Base-by-base conservation (phyloP, 2,329 filamentous ascomycete species). In the Apiospora pterosperma region DNA sequence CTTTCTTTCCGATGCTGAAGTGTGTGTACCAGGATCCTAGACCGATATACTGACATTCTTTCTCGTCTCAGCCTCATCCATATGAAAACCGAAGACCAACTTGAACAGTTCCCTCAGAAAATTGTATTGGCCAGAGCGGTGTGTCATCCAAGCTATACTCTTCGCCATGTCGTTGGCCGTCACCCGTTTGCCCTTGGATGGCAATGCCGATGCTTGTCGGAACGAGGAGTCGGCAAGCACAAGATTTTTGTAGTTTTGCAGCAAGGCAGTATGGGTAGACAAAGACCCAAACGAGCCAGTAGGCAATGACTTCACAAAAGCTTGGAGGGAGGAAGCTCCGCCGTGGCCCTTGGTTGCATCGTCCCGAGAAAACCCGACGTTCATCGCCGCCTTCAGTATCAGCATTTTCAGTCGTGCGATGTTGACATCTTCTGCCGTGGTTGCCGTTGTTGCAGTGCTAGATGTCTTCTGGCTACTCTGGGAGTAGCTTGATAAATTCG, bases 81-180 rank as follows among this genome's bases (percentile, higher is more conserved):
- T 79, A 59, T 90, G 87, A 73, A 95, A 95, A 4, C 92, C 91
- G 76, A 96, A 97, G 3, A 97, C 93, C 44, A 95, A 83, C 62
- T 87, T 86, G 79, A 92, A 97, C 16, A 97, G 81, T 71, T 97
- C 93, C 61, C 88, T 84, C 67, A 97, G 80, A 83, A 95, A 97
- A 10, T 82, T 82, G 76, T 96, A 96, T 71, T 93, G 88, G 64
- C 87, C 84, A 34, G 84, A 84, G 41, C 87, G 88, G 64, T 87
- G 83, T 62, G 86, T 86, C 86, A 97, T 92, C 82, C 90, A 90
- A 62, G 85, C 82, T 7, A 97, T 90, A 61, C 92, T 92, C 76
- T 90, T 90, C 39, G 91, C 92, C 67, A 96, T 87, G 70, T 97
- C 93, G n/a, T 83, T 78, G 0, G 92, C 91, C 4, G 82, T 84